phyloP scores from a whole-genome alignment of 1,284 basidiomycete species.

The Cryptococcus sp. region DNA sequence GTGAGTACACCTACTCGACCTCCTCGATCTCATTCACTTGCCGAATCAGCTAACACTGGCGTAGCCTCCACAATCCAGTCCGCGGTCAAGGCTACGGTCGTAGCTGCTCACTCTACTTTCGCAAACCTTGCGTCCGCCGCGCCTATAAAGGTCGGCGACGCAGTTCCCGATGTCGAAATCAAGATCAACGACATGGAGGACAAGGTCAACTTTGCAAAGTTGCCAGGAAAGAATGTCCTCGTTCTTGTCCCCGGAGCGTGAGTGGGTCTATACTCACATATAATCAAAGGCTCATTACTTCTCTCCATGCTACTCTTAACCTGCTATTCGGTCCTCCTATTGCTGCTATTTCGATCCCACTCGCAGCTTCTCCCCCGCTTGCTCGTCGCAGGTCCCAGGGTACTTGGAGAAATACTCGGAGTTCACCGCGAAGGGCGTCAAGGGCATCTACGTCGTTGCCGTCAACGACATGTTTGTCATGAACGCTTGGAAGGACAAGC shows the following conservation, averaged over 20 bases:
- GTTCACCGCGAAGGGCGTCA: slow-evolving; percentile 70
- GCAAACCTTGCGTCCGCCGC: slow-evolving; percentile 57
- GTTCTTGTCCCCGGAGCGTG: slow-evolving; percentile 56
- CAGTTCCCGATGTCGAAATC: slow-evolving; percentile 58
- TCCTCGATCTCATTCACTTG: not conserved
- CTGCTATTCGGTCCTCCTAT: too few relatives aligned
- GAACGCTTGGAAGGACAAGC: slow-evolving; percentile 68
- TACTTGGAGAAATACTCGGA: slow-evolving; percentile 65
- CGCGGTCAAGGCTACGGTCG: slow-evolving; percentile 59
- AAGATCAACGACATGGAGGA: slow-evolving; percentile 62
- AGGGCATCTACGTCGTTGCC: slow-evolving; percentile 66
- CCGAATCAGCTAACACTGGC: not conserved
- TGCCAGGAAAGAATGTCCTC: slow-evolving; percentile 69
- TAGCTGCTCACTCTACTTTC: slow-evolving; percentile 61
- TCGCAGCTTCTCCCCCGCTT: slow-evolving; percentile 61
- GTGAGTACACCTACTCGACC: slow-evolving; percentile 2
- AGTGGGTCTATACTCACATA: slow-evolving; percentile 10
- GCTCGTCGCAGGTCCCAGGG: slow-evolving; percentile 62
- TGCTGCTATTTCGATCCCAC: too few relatives aligned
- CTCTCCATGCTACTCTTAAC: too few relatives aligned
- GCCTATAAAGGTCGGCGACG: slow-evolving; percentile 59
- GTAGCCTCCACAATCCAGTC: slow-evolving; percentile 12
- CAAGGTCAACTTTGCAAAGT: slow-evolving; percentile 57
- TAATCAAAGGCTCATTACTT: too few relatives aligned
- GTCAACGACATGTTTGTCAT: slow-evolving; percentile 69